These are phyloP conservation scores for Scytalidium sp. DNA, from an alignment of 2,329 filamentous ascomycete species.

Conservation along the genomic window DNA sequence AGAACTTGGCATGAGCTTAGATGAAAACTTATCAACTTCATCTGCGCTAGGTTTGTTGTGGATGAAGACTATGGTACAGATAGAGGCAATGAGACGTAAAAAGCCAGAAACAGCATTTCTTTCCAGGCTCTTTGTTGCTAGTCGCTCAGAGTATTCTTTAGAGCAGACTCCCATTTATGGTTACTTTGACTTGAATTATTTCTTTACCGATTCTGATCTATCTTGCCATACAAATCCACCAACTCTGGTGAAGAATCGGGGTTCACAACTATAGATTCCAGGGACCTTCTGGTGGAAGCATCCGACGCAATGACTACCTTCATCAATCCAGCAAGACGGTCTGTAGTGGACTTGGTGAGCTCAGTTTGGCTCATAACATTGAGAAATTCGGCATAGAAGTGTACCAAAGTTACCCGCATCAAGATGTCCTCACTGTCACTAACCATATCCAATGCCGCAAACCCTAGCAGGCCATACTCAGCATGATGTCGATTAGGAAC, in stretches of 20 bases:
- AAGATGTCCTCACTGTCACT: constrained; percentile 28
- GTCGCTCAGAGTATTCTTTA: too few relatives aligned
- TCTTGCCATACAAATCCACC: constrained; percentile 21
- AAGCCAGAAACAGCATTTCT: too few relatives aligned
- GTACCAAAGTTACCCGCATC: constrained; percentile 30
- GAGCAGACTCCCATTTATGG: too few relatives aligned
- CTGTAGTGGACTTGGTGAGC: constrained; percentile 19
- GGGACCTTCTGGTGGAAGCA: constrained; percentile 20
- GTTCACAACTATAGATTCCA: constrained; percentile 22
- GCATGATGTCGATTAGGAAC: constrained; percentile 13
- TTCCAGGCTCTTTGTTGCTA: too few relatives aligned
- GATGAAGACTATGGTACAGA: too few relatives aligned
- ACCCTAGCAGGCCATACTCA: constrained; percentile 25
- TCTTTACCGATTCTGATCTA: constrained; percentile 12
- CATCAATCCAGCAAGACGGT: constrained; percentile 21
- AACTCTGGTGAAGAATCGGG: constrained; percentile 23
- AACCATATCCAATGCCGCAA: constrained; percentile 28
- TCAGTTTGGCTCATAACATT: constrained; percentile 25
- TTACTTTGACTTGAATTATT: background rate
- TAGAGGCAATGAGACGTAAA: too few relatives aligned
- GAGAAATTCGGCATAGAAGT: constrained; percentile 29
- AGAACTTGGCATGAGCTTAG: too few relatives aligned
- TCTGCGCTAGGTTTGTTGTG: too few relatives aligned
- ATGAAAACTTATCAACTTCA: too few relatives aligned
- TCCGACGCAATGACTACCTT: constrained; percentile 22